These are phyloP conservation scores for Ceratobasidium sp. DNA, from an alignment of 1,284 basidiomycete genomes.

Conservation along the genomic window DNA sequence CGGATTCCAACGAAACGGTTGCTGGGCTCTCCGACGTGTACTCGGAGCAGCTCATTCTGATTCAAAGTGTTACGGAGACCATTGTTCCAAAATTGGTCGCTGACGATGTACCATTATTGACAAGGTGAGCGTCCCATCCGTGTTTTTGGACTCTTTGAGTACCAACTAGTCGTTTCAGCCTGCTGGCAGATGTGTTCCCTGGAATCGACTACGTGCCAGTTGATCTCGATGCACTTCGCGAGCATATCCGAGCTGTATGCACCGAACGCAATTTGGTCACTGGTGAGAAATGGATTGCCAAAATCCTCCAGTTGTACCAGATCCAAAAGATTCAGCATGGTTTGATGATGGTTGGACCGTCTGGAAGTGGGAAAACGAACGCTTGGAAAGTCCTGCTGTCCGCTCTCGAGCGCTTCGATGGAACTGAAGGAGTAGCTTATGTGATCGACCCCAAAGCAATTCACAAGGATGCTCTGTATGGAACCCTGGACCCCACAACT, in stretches of 20 bases:
- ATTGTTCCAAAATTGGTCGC: constrained; percentile 98
- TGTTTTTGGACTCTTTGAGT: constrained; percentile 26
- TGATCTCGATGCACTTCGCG: constrained; percentile 82
- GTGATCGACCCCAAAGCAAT: constrained; percentile 99
- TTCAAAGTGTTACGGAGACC: constrained; percentile 99
- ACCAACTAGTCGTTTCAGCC: constrained; percentile 56
- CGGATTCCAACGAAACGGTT: constrained; percentile 53
- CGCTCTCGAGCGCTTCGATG: constrained; percentile 91
- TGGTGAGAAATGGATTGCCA: constrained; percentile 90
- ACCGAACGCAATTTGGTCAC: constrained; percentile 82
- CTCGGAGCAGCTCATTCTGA: constrained; percentile 94
- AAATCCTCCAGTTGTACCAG: constrained; percentile 97
- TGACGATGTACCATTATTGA: constrained; percentile 93
- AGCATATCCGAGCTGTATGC: constrained; percentile 88
- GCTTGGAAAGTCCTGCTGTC: constrained; percentile 95
- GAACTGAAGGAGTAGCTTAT: constrained; percentile 90
- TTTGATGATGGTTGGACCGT: constrained; percentile 99
- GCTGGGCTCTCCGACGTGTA: constrained; percentile 68
- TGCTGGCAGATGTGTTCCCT: constrained; percentile 97
- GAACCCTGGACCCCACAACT: constrained; percentile 95
- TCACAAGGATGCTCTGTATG: constrained; percentile 97
- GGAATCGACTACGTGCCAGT: constrained; percentile 91
- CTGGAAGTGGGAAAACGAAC: constrained; percentile 95
- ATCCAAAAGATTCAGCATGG: constrained; percentile 99
- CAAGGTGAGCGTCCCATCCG: constrained; percentile 63